Evolutionary conservation across 768 basidiomycete species (phyloP).

Genomic region (Suillus alpinus): DNA sequence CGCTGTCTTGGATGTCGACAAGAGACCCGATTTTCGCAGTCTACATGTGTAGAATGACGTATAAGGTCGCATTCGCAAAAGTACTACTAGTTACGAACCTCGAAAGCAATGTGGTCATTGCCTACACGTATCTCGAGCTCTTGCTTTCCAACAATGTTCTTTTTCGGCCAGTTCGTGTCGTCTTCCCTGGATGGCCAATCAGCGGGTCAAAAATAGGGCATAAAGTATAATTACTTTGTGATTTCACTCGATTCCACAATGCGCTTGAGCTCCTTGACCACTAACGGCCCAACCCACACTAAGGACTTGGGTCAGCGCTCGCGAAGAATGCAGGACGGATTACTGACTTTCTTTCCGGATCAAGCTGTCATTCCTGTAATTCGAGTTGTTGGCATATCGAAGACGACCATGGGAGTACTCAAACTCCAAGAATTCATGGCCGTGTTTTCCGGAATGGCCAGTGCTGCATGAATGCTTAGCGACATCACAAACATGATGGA

Average conservation of each 20-base stretch:
- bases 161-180: conserved; percentile 98
- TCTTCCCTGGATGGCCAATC: conserved; percentile 73
- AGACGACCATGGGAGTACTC: conserved; percentile 96
- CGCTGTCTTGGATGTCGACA: conserved; percentile 94
- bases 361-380: conserved; percentile 95
- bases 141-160: conserved; percentile 98
- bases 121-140: conserved; percentile 94
- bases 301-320: conserved; percentile 5
- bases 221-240: conserved; percentile 59
- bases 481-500: neutral
- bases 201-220: neutral
- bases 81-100: conserved; percentile 49
- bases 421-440: conserved; percentile 97
- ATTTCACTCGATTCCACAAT: conserved; percentile 94
- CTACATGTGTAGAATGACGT: conserved; percentile 39
- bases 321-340: neutral
- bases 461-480: conserved; percentile 37
- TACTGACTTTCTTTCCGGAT: conserved; percentile 96
- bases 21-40: conserved; percentile 97
- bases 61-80: conserved; percentile 1
- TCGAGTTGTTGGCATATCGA: conserved; percentile 98
- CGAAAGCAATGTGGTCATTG: conserved; percentile 94
- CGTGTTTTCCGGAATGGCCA: conserved; percentile 98
- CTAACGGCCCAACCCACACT: conserved; percentile 95
- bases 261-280: conserved; percentile 91